A percentile compares a stretch with the other conserved stretches of the same genome.
Evolutionary conservation across 257 asterid genomes (phyloP).

Genomic region (Nicotiana paniculata): DNA sequence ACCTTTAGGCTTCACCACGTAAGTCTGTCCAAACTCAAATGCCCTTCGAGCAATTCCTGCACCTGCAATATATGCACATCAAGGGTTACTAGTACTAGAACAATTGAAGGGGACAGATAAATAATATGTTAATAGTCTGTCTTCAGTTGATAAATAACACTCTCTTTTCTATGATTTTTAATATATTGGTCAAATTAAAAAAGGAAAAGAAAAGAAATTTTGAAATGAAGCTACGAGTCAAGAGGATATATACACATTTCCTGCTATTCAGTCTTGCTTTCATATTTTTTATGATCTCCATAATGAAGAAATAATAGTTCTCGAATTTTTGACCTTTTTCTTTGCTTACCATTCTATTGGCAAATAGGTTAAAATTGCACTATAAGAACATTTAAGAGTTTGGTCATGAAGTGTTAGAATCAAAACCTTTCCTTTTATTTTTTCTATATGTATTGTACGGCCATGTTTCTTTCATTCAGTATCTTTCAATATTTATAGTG

Average conservation of each 20-base stretch:
- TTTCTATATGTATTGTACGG: neutral
- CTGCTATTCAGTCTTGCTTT: neutral
- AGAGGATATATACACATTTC: neutral
- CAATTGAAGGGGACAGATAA: neutral
- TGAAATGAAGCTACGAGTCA: neutral
- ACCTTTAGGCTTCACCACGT: conserved; percentile 79
- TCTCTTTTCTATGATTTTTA: neutral
- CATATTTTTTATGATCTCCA: neutral
- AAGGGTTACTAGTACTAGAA: conserved; percentile 7
- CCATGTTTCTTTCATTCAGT: neutral
- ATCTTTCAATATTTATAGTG: neutral
- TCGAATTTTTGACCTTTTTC: neutral
- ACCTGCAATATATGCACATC: conserved; percentile 30
- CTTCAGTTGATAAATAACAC: conserved; percentile 3
- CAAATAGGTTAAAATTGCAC: neutral
- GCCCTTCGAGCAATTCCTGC: conserved; percentile 49
- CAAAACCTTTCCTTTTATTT: neutral
- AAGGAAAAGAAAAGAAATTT: neutral
- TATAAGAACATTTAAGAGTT: neutral
- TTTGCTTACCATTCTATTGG: neutral
- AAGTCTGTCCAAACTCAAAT: conserved; percentile 65
- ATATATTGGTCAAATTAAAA: neutral
- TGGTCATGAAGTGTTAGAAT: neutral
- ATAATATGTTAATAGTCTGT: neutral
- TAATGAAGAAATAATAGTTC: neutral